phyloP scores from a whole-genome alignment of 441 rosid genomes.

The Mallotus japonicus region DNA sequence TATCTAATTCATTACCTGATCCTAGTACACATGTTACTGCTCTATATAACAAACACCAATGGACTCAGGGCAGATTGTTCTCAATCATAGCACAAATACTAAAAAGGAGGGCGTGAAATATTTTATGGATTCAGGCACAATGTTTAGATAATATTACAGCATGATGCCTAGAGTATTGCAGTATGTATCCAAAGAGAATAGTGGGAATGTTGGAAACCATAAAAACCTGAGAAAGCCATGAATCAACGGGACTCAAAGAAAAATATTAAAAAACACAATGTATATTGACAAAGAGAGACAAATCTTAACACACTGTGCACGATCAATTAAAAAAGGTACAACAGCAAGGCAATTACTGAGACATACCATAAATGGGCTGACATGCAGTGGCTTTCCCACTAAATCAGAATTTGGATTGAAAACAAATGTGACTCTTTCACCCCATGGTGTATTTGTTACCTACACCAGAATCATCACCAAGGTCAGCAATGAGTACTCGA shows the following conservation, averaged over 20 bases:
- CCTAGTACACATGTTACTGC: not conserved
- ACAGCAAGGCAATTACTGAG: not conserved
- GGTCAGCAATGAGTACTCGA: conserved; percentile 14
- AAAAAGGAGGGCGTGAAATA: not conserved
- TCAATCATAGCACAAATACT: not conserved
- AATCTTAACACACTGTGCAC: not conserved
- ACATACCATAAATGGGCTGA: conserved; percentile 94
- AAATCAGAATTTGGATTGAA: conserved; percentile 72
- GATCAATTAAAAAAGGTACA: not conserved
- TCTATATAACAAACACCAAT: not conserved
- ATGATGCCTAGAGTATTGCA: not conserved
- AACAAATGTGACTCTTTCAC: conserved; percentile 72
- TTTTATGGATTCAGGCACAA: not conserved
- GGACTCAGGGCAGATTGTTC: not conserved
- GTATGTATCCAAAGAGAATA: not conserved
- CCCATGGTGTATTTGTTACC: conserved; percentile 99
- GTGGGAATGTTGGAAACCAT: not conserved
- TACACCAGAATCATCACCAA: conserved; percentile 24
- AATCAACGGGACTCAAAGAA: not conserved
- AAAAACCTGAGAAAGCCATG: conserved; percentile 1
- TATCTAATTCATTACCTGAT: not conserved
- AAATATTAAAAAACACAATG: not conserved
- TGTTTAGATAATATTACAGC: not conserved
- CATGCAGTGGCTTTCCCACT: conserved; percentile 88
- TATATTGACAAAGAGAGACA: not conserved